Conservation (phyloP, 768 basidiomycete species). For the Dioszegia aurantiaca region DNA sequence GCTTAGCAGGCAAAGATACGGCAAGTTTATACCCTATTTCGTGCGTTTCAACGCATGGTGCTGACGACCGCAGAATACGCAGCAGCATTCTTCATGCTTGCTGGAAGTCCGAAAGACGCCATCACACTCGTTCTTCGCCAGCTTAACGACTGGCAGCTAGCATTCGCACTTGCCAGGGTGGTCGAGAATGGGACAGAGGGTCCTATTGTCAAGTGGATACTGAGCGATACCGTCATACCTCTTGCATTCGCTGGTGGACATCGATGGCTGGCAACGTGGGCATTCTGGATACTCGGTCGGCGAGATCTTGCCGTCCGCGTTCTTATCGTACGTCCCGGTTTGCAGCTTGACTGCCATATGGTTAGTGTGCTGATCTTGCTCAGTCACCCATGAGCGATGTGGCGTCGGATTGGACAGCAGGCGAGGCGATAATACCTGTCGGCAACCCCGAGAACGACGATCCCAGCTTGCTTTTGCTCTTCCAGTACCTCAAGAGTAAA, state of each 20-base stretch:
- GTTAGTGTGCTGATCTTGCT: constrained; percentile 51
- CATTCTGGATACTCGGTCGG: constrained; percentile 87
- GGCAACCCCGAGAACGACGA: constrained; percentile 89
- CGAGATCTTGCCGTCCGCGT: constrained; percentile 86
- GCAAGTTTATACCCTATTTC: constrained; percentile 56
- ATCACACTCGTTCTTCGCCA: constrained; percentile 86
- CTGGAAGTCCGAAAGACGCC: constrained; percentile 82
- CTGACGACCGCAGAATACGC: constrained; percentile 73
- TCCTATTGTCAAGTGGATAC: constrained; percentile 67
- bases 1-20: constrained; percentile 83
- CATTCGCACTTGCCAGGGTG: constrained; percentile 77
- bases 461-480: constrained; percentile 83
- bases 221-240: constrained; percentile 74
- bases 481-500: constrained; percentile 82
- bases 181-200: constrained; percentile 80
- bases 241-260: constrained; percentile 82
- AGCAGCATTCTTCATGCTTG: constrained; percentile 96
- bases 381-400: constrained; percentile 42
- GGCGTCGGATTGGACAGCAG: constrained; percentile 18
- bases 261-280: constrained; percentile 92
- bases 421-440: constrained; percentile 53
- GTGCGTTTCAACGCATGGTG: background rate
- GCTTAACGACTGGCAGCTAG: constrained; percentile 84
- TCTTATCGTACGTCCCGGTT: constrained; percentile 64
- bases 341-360: constrained; percentile 10